Base-by-base conservation (phyloP, 139 green algal species). In the Chlamydomonas sp. region DNA sequence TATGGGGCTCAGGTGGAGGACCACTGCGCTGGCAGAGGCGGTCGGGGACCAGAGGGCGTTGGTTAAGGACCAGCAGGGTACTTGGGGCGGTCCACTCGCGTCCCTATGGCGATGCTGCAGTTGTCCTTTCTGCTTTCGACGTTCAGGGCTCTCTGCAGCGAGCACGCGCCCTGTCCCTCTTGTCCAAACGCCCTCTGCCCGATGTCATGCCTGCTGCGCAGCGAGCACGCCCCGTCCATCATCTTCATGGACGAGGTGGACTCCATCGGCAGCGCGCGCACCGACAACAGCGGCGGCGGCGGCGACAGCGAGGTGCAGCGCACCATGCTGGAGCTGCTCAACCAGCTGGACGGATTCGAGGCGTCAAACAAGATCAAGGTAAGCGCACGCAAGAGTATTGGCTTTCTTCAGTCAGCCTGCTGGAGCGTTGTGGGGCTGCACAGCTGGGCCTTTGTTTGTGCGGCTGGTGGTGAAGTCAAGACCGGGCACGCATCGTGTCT, bases 161-260 rank as follows among this genome's bases (percentile, higher is more conserved):
- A 49, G 14, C 49, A 31, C 59, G 18, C 75, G 2, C 57, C 20
- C 18, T 58, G 57, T 57, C 57, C 75, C 57, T 15, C 76, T 1
- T 69, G 64, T 9, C 64, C 64, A 9, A 69, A 12, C 64, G 64
- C 64, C 9, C 64, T 12, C 64, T 69, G 8, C 9, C 64, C 10
- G 10, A 69, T 12, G 64, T 9, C 64, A 12, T 69, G 64, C 64
- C 64, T 69, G 64, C 64, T 69, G 64, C 64, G 10, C 91, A 97
- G 95, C 63, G 98, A 99, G 93, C 97, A 99, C 90, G 95, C 96
- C 2, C 97, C 97, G 16, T 97, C 93, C 86, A 99, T 99, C 94
- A 99, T 99, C 90, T 99, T 99, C 91, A 99, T 99, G 97, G 97
- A 99, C 84, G 97, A 99, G 91, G 98, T 99, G 17, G 98, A 99